Conservation (phyloP, 192 early-diverging fungal species). For the Dispira simplex region DNA sequence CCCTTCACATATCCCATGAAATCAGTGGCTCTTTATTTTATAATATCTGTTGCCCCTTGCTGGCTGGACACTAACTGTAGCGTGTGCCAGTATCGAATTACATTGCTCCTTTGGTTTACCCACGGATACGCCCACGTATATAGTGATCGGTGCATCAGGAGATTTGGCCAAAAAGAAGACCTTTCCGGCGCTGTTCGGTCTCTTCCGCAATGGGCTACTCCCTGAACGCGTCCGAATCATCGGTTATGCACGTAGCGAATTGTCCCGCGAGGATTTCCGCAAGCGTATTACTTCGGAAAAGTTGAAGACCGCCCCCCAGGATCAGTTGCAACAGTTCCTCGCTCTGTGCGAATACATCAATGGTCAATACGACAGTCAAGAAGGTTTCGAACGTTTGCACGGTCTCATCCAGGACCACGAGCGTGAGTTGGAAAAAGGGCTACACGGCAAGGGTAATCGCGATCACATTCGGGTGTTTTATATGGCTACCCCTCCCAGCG, state of each 20-base stretch:
- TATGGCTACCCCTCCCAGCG: conserved; percentile 90
- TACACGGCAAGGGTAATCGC: background rate
- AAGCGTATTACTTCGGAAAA: conserved; percentile 51
- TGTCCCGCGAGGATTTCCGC: conserved; percentile 58
- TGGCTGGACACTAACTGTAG: too few relatives aligned
- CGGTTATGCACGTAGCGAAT: conserved; percentile 81
- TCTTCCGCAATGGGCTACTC: conserved; percentile 73
- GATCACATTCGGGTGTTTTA: conserved; percentile 76
- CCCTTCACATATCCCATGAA: too few relatives aligned
- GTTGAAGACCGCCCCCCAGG: conserved; percentile 18
- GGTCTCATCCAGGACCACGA: conserved; percentile 43
- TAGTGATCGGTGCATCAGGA: conserved; percentile 79
- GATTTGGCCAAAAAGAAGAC: conserved; percentile 99
- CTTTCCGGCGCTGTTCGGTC: conserved; percentile 88
- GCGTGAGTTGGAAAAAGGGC: conserved; percentile 6
- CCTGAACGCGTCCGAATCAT: conserved; percentile 61
- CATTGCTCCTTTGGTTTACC: too few relatives aligned
- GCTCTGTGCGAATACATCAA: conserved; percentile 53
- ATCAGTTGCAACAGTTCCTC: conserved; percentile 43
- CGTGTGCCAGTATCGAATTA: too few relatives aligned
- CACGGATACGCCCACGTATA: too few relatives aligned
- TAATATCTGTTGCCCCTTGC: too few relatives aligned
- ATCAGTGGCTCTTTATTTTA: too few relatives aligned
- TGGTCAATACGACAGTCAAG: conserved; percentile 73
- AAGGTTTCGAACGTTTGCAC: conserved; percentile 50